A percentile compares a stretch with the other conserved stretches of the same genome.
phyloP scores from a whole-genome alignment of 2,329 filamentous ascomycete species.

The Botryosphaeria dothidea region DNA sequence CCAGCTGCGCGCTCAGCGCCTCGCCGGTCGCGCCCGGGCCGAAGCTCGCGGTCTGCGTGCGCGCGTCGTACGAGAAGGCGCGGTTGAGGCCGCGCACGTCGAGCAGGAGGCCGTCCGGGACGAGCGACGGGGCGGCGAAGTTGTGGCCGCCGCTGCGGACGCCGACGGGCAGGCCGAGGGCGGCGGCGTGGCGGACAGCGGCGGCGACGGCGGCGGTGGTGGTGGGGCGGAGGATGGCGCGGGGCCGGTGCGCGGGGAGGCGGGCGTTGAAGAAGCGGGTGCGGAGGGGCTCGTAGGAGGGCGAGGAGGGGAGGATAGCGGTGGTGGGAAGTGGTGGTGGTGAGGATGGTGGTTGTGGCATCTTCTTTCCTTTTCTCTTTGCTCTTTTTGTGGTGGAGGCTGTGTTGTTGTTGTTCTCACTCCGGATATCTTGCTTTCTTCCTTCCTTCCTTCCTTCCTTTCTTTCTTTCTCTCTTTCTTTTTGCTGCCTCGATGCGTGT shows the following conservation, averaged over 20 bases:
- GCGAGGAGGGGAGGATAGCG: neutral
- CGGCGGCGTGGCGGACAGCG: neutral
- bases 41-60: conserved; percentile 22
- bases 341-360: neutral
- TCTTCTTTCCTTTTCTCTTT: too few relatives aligned
- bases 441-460: too few relatives aligned
- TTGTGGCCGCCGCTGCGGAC: conserved; percentile 26
- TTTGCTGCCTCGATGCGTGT: too few relatives aligned
- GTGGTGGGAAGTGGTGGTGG: neutral
- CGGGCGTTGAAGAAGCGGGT: conserved; percentile 1
- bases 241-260: neutral
- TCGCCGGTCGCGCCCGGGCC: conserved; percentile 24
- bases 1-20: conserved; percentile 20
- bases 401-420: too few relatives aligned
- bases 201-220: neutral
- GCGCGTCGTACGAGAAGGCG: conserved; percentile 21
- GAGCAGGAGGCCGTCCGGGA: conserved; percentile 25
- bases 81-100: conserved; percentile 24
- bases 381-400: too few relatives aligned
- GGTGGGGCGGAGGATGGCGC: neutral
- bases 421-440: too few relatives aligned
- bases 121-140: conserved; percentile 21
- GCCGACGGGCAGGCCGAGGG: neutral
- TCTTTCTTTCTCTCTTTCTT: too few relatives aligned
- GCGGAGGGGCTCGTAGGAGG: neutral